Conservation (phyloP, 495 filamentous ascomycete species). For the Penicillium silybi region DNA sequence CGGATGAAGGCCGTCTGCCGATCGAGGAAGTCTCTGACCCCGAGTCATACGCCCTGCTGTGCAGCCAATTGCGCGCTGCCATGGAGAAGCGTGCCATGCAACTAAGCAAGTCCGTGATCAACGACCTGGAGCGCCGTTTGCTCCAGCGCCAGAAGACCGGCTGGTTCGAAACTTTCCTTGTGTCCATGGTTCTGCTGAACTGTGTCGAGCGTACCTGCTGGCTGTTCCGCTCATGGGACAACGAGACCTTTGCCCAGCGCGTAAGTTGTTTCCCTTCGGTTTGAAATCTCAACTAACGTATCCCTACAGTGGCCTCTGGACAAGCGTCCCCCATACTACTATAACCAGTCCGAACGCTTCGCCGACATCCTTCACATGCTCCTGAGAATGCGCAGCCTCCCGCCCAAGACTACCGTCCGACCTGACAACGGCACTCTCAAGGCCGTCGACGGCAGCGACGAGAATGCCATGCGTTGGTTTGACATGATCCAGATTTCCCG, state of each 20-base stretch:
- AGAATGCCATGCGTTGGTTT: conserved; percentile 55
- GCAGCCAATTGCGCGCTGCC: conserved; percentile 68
- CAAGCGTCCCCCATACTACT: conserved; percentile 59
- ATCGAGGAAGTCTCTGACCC: conserved; percentile 42
- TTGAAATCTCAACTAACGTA: neutral
- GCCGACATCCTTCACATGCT: conserved; percentile 72
- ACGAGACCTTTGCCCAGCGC: conserved; percentile 46
- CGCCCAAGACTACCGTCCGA: conserved; percentile 54
- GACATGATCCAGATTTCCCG: conserved; percentile 56
- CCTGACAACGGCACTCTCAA: conserved; percentile 53
- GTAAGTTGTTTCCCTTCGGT: conserved; percentile 17
- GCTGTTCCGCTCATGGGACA: conserved; percentile 72
- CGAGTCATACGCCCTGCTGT: conserved; percentile 51
- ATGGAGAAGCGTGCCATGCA: conserved; percentile 67
- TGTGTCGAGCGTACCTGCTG: conserved; percentile 82
- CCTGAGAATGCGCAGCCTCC: conserved; percentile 65
- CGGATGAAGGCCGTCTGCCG: conserved; percentile 42
- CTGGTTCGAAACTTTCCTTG: conserved; percentile 71
- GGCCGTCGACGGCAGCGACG: conserved; percentile 50
- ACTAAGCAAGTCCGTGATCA: conserved; percentile 65
- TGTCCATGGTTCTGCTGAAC: conserved; percentile 68
- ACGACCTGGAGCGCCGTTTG: conserved; percentile 67
- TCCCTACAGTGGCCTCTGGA: conserved; percentile 63
- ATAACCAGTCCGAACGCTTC: conserved; percentile 67
- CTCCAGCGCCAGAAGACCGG: conserved; percentile 69